These are phyloP conservation scores for Neurospora intermedia DNA, from an alignment of 495 filamentous ascomycete species.

Conservation along the genomic window DNA sequence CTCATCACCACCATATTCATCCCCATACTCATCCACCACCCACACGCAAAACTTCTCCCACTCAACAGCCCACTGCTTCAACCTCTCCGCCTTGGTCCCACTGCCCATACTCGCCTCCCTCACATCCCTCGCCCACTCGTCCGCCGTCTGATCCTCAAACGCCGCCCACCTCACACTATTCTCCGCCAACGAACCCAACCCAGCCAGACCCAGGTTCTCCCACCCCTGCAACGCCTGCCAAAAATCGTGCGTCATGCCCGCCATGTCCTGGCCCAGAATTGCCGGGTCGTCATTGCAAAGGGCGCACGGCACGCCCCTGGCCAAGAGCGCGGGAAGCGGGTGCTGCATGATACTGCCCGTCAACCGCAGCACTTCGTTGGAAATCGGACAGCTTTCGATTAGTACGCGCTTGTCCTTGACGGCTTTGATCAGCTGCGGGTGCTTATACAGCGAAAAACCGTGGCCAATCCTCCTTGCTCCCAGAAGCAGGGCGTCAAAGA, in stretches of 20 bases:
- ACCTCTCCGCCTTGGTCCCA: slow-evolving; percentile 55
- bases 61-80: slow-evolving; percentile 65
- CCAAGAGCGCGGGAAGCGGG: slow-evolving; percentile 72
- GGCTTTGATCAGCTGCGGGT: slow-evolving; percentile 78
- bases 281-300: slow-evolving; percentile 83
- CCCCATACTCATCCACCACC: slow-evolving; percentile 73
- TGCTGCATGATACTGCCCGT: slow-evolving; percentile 66
- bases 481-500: slow-evolving; percentile 82
- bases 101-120: slow-evolving; percentile 63
- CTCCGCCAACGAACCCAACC: slow-evolving; percentile 75
- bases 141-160: slow-evolving; percentile 63
- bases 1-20: slow-evolving; percentile 22
- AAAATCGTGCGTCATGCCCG: slow-evolving; percentile 77
- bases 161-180: slow-evolving; percentile 86
- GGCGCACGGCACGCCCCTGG: slow-evolving; percentile 66
- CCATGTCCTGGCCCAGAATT: slow-evolving; percentile 60
- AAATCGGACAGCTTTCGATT: slow-evolving; percentile 78
- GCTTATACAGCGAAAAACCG: slow-evolving; percentile 79
- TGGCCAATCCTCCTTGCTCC: slow-evolving; percentile 84
- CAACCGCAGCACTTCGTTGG: slow-evolving; percentile 61
- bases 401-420: slow-evolving; percentile 81
- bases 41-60: slow-evolving; percentile 92
- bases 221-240: slow-evolving; percentile 85
- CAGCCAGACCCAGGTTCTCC: slow-evolving; percentile 73
- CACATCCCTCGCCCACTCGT: slow-evolving; percentile 57